Evolutionary conservation across 352 stramenopile genomes (phyloP).

Genomic region (Globisporangium parvum): DNA sequence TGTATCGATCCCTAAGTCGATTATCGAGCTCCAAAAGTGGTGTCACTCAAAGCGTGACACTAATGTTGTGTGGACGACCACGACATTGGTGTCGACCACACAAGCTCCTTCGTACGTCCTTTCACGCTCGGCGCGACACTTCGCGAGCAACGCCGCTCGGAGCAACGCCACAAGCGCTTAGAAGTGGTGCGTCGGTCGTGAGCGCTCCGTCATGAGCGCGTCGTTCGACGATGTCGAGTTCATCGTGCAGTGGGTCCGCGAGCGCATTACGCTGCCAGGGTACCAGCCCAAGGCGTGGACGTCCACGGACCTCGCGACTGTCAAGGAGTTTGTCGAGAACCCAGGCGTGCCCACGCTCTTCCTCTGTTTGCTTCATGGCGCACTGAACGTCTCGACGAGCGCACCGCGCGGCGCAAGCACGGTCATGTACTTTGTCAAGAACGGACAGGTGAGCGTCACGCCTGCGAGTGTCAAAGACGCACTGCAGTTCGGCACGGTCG

Average conservation of each 20-base stretch:
- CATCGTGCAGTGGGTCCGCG: constrained; percentile 81
- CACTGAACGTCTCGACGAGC: constrained; percentile 45
- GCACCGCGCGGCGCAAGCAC: constrained; percentile 38
- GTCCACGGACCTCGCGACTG: constrained; percentile 66
- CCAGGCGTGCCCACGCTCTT: constrained; percentile 66
- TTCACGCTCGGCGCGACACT: no score
- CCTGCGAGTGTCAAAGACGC: constrained; percentile 46
- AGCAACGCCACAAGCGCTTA: no score
- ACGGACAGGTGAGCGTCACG: constrained; percentile 61
- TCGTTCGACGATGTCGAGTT: constrained; percentile 84
- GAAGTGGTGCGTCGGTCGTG: neutral
- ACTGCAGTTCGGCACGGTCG: constrained; percentile 75
- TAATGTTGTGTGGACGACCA: no score
- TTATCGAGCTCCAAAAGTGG: no score
- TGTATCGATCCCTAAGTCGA: no score
- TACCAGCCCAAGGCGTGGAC: constrained; percentile 69
- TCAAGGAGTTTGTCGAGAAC: constrained; percentile 82
- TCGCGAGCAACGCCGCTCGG: no score
- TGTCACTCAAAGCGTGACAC: no score
- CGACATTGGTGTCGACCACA: no score
- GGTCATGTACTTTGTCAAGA: constrained; percentile 90
- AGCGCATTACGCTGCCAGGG: constrained; percentile 66
- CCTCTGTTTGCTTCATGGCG: constrained; percentile 39
- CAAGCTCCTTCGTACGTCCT: no score
- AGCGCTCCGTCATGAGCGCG: constrained; percentile 42